Base-by-base conservation (phyloP, 2,329 filamentous ascomycete genomes). In the Didymella sp. region DNA sequence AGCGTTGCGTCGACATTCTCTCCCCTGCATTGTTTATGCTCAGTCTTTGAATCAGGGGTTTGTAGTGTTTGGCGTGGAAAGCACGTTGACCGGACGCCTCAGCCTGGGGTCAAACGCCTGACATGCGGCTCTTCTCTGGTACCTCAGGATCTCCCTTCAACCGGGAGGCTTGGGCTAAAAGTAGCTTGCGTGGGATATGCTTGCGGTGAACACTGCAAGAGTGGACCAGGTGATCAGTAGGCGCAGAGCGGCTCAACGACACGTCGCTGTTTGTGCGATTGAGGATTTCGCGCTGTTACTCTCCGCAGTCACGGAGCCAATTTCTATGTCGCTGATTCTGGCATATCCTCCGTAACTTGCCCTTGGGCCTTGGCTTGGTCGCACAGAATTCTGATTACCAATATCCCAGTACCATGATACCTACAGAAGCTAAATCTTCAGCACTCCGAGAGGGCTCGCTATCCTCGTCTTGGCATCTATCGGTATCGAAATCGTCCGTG, bases 41-140 rank as follows among this genome's bases (percentile, higher is more conserved):
- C 35, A 42, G 50, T 54, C 48, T 53, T 55, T 66, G 45, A 58
- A 42, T 57, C 63, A 56, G 60, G 62, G 58, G 58, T 59, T 63
- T 59, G 59, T 56, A 42, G 38, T 28, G 46, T 61, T 61, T 61
- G 59, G 51, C 47, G 52, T 58, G 56, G 58, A 57, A 51, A 52
- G 48, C 54, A 51, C 57, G 55, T 56, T 60, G 63, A 62, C 63
- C 61, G 54, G 62, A 41, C 22, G 31, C 28, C 54, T 45, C 52
- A 58, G 25, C 45, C 21, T 30, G 47, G 51, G 40, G 48, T 33
- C 61, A 66, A 62, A 61, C 58, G 45, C 35, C 44, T 44, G 41
- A 40, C 48, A 40, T 52, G 54, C 54, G 48, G 43, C 48, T 52
- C 48, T 45, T 47, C 19, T n/a, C 24, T 51, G 48, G 37, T 38